Evolutionary conservation across 1,139 yeast genomes (phyloP).

Genomic region (Sugiyamaella castrensis): DNA sequence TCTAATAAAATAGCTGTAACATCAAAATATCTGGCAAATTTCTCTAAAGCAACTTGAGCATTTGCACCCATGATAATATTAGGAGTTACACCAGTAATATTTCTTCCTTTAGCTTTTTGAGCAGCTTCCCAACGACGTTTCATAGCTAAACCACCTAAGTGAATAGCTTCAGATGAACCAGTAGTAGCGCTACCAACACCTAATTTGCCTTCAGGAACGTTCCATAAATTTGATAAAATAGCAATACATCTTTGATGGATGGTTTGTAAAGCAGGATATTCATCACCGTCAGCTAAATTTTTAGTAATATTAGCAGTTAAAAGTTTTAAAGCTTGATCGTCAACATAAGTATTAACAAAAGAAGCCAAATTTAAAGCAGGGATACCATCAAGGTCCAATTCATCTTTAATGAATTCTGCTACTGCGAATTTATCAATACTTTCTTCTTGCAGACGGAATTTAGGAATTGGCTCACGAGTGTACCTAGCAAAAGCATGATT

Average conservation of each 20-base stretch:
- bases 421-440: slow-evolving; percentile 56
- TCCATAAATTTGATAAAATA: slow-evolving; percentile 77
- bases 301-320: slow-evolving; percentile 71
- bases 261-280: slow-evolving; percentile 82
- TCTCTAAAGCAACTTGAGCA: slow-evolving; percentile 92
- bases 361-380: slow-evolving; percentile 85
- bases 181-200: slow-evolving; percentile 90
- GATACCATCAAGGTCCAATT: slow-evolving; percentile 75
- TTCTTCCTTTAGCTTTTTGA: slow-evolving; percentile 55
- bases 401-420: slow-evolving; percentile 65
- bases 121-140: slow-evolving; percentile 82
- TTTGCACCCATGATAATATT: slow-evolving; percentile 93
- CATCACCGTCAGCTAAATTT: slow-evolving; percentile 90
- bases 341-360: slow-evolving; percentile 75
- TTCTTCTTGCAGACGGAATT: slow-evolving; percentile 51
- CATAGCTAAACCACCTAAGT: slow-evolving; percentile 90
- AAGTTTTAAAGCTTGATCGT: slow-evolving; percentile 50
- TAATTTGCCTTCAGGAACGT: slow-evolving; percentile 55
- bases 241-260: slow-evolving; percentile 79
- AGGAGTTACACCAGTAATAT: slow-evolving; percentile 47
- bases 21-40: slow-evolving; percentile 90
- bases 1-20: slow-evolving; percentile 79
- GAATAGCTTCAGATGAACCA: slow-evolving; percentile 91
- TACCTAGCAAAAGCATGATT: slow-evolving; percentile 19
- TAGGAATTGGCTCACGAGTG: slow-evolving; percentile 34